Base-by-base conservation (phyloP, 169 alveolate genomes). In the Cyclospora cayetanensis region DNA sequence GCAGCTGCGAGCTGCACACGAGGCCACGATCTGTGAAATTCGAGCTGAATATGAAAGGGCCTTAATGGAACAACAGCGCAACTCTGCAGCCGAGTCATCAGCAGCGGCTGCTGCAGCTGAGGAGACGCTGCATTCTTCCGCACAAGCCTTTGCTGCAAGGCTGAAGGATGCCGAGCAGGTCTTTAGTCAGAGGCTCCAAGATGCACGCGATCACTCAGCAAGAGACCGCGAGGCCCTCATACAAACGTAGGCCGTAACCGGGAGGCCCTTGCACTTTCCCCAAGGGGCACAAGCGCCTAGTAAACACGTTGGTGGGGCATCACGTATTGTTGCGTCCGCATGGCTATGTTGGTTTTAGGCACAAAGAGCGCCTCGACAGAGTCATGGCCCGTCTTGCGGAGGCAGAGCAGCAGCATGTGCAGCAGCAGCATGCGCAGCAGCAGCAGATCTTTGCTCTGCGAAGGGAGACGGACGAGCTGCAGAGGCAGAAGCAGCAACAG, bases 401-500 rank as follows among this genome's bases (percentile, higher is more conserved):
- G 5, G 83, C 55, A 0, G 83, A 70, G 53, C 15, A 70, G 83
- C 83, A 70, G 83, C 83, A 70, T 25, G n/a, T 35, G 53, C 43
- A 70, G 83, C 55, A 70, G 83, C 83, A 70, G 83, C 83, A 70
- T 50, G 31, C 31, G 50, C 53, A 35, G 83, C 83, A 70, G 53
- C 55, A 31, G 83, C 83, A 70, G 52, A 34, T 35, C 7, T 70
- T 35, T 37, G 83, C 83, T 25, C 27, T 70, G 53, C 83, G 25
- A 27, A 29, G 83, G 0, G 83, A 70, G 83, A 20, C 46, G 46
- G 83, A 70, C 31, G 83, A 70, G 53, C 83, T 70, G 53, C 83
- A 70, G 83, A 50, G 83, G 83, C 83, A 70, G 83, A 50, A 70
- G 83, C 83, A 35, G 53, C 83, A 70, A 53, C 83, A 70, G 55